These are phyloP conservation scores for Cyclotella atomus DNA, from an alignment of 108 stramenopile genomes.

Conservation along the genomic window DNA sequence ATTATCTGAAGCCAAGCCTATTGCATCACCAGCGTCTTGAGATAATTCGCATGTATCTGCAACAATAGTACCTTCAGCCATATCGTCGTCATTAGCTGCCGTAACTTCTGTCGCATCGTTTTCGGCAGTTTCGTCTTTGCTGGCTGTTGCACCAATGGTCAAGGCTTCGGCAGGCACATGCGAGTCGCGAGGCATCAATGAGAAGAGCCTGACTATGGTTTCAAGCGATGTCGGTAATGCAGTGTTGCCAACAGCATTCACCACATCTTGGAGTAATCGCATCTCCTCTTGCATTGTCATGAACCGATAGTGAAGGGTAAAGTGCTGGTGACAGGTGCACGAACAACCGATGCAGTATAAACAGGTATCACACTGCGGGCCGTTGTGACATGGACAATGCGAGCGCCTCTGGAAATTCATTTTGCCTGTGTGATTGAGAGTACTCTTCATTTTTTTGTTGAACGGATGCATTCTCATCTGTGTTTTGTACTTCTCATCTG, in stretches of 20 bases:
- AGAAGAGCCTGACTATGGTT: conserved; percentile 40
- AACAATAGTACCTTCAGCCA: too few relatives aligned
- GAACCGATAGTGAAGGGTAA: conserved; percentile 68
- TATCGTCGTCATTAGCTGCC: too few relatives aligned
- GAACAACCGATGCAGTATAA: conserved; percentile 69
- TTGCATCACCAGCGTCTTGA: too few relatives aligned
- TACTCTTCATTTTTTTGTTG: conserved; percentile 51
- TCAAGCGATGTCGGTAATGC: conserved; percentile 19
- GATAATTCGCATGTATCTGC: too few relatives aligned
- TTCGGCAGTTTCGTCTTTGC: too few relatives aligned
- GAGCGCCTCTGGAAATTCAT: conserved; percentile 18
- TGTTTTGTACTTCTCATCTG: conserved; percentile 41
- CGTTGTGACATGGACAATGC: conserved; percentile 78
- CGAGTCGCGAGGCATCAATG: conserved; percentile 22
- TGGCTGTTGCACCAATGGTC: too few relatives aligned
- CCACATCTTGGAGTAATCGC: conserved; percentile 43
- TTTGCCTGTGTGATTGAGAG: conserved; percentile 65
- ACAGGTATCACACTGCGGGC: conserved; percentile 57
- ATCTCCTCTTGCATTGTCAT: conserved; percentile 50
- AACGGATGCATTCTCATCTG: conserved; percentile 61
- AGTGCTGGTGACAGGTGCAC: conserved; percentile 73
- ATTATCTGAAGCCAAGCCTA: too few relatives aligned
- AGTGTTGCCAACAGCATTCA: conserved; percentile 35
- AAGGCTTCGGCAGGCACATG: conserved; percentile 1
- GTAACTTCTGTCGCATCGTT: too few relatives aligned